Base-by-base conservation (phyloP, 1,284 basidiomycete genomes). In the Bjerkandera adusta region DNA sequence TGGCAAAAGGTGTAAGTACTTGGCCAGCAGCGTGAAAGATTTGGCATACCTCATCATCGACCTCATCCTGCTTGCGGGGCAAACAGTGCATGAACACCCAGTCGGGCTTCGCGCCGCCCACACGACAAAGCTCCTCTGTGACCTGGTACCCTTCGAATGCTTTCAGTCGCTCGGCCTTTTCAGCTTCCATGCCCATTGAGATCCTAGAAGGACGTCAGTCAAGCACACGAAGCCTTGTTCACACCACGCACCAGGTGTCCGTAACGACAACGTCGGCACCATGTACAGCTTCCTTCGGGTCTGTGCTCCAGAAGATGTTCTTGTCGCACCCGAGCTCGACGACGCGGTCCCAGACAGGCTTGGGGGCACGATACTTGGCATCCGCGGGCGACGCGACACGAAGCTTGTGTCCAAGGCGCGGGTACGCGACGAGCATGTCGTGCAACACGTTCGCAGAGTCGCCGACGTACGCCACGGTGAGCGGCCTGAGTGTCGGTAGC, bases 71-170 rank as follows among this genome's bases (percentile, higher is more conserved):
- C 68, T 99, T 97, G 49, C 96, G 77, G 13, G 96, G 97, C 36
- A 99, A 74, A 65, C 96, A 99, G 64, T 99, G 96, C 72, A 98
- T 71, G 75, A 99, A 98, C 66, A 89, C 87, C 95, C 95, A 97
- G 60, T 93, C 73, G 2, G 81, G 77, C 39, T 92, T 89, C 12
- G 94, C 94, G 6, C 86, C 89, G 3, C 89, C 89, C 43, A 81
- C 76, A 21, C 70, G 68, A 64, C 91, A 92, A 33, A 95, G 75
- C 43, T 76, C 66, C 63, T 98, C 93, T 0, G 96, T 98, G 37
- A 99, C 85, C 64, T 98, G 97, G 69, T 94, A 99, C 2, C 96
- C 96, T 7, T 77, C 57, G 68, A 99, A 99, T 51, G 93, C 94
- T 45, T 81, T 72, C 39, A 97, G 68, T 26, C 96, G 85, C 59